phyloP scores from a whole-genome alignment of 768 basidiomycete genomes.

The Boletus pseudo-olivaceus region DNA sequence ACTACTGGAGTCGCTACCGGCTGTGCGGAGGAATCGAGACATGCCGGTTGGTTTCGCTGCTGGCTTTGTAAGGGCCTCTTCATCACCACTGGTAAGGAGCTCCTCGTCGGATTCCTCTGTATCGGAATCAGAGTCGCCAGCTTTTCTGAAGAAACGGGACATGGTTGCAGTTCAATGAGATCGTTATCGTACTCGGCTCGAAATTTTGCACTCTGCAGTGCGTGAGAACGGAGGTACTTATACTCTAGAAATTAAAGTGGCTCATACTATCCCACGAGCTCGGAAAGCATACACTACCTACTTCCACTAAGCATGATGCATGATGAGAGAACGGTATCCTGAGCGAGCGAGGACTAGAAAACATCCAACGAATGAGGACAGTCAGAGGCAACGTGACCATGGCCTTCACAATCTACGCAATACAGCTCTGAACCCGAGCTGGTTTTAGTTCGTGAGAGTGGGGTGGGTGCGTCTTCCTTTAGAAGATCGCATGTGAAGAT shows the following conservation, averaged over 20 bases:
- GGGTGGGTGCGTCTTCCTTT: slow-evolving; percentile 46
- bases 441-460: slow-evolving; percentile 17
- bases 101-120: slow-evolving; percentile 73
- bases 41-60: slow-evolving; percentile 40
- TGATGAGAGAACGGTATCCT: slow-evolving; percentile 2
- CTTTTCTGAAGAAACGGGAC: slow-evolving; percentile 89
- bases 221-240: slow-evolving; percentile 23
- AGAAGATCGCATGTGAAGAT: slow-evolving; percentile 80
- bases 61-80: slow-evolving; percentile 46
- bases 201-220: slow-evolving; percentile 13
- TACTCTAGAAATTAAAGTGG: background rate
- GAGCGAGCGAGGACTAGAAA: slow-evolving; percentile 47
- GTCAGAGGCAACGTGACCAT: slow-evolving; percentile 69
- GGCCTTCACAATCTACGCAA: slow-evolving; percentile 83
- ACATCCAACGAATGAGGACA: slow-evolving; percentile 88
- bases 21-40: slow-evolving; percentile 74
- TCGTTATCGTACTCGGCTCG: slow-evolving; percentile 21
- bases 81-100: slow-evolving; percentile 68
- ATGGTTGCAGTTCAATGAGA: slow-evolving; percentile 38
- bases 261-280: slow-evolving; percentile 14
- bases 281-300: slow-evolving; percentile 19
- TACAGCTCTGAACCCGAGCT: slow-evolving; percentile 40
- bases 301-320: slow-evolving; percentile 9
- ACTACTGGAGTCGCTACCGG: slow-evolving; percentile 52
- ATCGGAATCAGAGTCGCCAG: slow-evolving; percentile 76